These are phyloP conservation scores for Cenchrus fungigraminus DNA, from an alignment of 176 grass and related monocot genomes.

Conservation along the genomic window DNA sequence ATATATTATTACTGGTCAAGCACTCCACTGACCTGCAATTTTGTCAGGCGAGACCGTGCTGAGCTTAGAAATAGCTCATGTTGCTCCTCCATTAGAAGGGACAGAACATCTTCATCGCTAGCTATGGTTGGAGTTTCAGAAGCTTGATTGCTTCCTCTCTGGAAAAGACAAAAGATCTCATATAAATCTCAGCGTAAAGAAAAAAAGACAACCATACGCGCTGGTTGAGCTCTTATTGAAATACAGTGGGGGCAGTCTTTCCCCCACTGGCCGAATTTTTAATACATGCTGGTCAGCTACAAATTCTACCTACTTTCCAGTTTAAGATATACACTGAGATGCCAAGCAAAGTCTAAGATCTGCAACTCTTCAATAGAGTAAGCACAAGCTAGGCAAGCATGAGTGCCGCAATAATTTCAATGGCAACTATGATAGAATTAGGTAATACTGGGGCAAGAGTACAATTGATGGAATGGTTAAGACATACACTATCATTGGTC, in stretches of 20 bases:
- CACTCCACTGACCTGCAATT: conserved; percentile 70
- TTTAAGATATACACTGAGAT: conserved; percentile 20
- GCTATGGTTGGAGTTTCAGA: conserved; percentile 58
- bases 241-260: no score
- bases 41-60: conserved; percentile 75
- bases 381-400: not conserved
- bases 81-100: conserved; percentile 71
- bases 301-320: conserved; percentile 18
- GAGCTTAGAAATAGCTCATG: conserved; percentile 81
- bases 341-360: conserved; percentile 16
- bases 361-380: conserved; percentile 2
- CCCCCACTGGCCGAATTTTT: no score
- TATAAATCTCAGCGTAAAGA: conserved; percentile 16
- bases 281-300: not conserved
- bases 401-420: not conserved
- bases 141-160: conserved; percentile 68
- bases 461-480: not conserved
- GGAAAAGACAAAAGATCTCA: conserved; percentile 31
- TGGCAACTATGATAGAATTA: not conserved
- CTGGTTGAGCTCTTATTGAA: no score
- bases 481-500: not conserved
- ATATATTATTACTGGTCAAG: not conserved
- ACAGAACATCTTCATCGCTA: conserved; percentile 80
- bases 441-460: not conserved
- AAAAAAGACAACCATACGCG: conserved; percentile 25